Base-by-base conservation (phyloP, 495 filamentous ascomycete genomes). In the Penicillium dipodomyicola region DNA sequence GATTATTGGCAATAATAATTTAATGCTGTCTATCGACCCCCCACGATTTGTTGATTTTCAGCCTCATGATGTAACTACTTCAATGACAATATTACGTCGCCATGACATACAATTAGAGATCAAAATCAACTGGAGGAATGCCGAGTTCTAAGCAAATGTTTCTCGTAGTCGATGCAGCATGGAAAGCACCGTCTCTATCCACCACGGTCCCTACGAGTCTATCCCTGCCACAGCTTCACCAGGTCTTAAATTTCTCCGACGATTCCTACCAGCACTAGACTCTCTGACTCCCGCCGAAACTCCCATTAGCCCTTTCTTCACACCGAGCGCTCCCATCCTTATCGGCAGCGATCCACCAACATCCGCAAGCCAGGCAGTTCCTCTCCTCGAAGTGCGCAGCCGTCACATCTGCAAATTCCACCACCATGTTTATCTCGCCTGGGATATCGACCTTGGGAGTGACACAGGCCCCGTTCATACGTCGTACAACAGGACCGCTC, bases 181-280 rank as follows among this genome's bases (percentile, higher is more conserved):
- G 60, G 39, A 56, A 47, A 37, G 33, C 20, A 23, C 44, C 30
- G 37, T 60, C 37, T 47, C 39, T 1, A 59, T 65, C 15, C 56
- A 62, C 40, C 60, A 61, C 12, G 67, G 65, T 15, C 54, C 63
- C 20, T 62, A 59, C 25, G 54, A 57, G 43, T 52, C 59, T 3
- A 68, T 68, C 40, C 49, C 59, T 0, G 2, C 42, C 11, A 51
- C 11, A 12, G 52, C 57, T 25, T 60, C 60, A 0, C 65, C 65
- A 11, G 67, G 63, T 23, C 59, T 70, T 7, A 20, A 23, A 33
- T 67, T 68, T 43, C 63, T 70, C 15, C 45, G 44, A 20, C 45
- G 49, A 29, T 64, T 68, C 48, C 52, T 70, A 15, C 63, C 63
- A 32, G 61, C 57, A 2, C 32, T 63, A 6, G 67, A 68, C 45